phyloP scores from a whole-genome alignment of 176 grass and related monocot genomes.

The barley (Hordeum vulgare) region DNA sequence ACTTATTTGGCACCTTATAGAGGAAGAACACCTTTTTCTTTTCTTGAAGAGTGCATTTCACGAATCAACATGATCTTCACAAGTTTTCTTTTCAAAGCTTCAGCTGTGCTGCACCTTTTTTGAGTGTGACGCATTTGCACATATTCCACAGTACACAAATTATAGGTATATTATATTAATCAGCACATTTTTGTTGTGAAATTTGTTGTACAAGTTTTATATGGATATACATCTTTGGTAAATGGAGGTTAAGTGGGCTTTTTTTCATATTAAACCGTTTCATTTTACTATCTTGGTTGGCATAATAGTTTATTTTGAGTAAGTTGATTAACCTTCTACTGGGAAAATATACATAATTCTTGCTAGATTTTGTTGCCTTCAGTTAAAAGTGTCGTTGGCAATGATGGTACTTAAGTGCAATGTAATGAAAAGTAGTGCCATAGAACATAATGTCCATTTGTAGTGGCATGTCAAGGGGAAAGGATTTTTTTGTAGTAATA shows the following conservation, averaged over 20 bases:
- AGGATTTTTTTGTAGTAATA: neutral
- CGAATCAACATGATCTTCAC: neutral
- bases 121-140: neutral
- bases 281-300: neutral
- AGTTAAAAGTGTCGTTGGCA: neutral
- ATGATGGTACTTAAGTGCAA: neutral
- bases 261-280: neutral
- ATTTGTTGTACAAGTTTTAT: neutral
- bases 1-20: slow-evolving; percentile 5
- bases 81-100: slow-evolving; percentile 5
- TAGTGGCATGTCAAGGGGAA: neutral
- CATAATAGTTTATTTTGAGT: neutral
- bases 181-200: neutral
- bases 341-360: neutral
- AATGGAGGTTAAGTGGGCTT: neutral
- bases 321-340: neutral
- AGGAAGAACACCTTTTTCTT: neutral
- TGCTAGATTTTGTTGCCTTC: neutral
- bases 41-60: neutral
- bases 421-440: neutral
- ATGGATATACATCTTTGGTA: neutral
- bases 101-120: neutral
- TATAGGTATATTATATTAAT: slow-evolving; percentile 15
- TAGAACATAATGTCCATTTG: neutral
- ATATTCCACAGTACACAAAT: neutral